A percentile compares a stretch with the other conserved stretches of the same genome.
phyloP scores from a whole-genome alignment of 441 rosid genomes.

The Flueggea neowawraea region DNA sequence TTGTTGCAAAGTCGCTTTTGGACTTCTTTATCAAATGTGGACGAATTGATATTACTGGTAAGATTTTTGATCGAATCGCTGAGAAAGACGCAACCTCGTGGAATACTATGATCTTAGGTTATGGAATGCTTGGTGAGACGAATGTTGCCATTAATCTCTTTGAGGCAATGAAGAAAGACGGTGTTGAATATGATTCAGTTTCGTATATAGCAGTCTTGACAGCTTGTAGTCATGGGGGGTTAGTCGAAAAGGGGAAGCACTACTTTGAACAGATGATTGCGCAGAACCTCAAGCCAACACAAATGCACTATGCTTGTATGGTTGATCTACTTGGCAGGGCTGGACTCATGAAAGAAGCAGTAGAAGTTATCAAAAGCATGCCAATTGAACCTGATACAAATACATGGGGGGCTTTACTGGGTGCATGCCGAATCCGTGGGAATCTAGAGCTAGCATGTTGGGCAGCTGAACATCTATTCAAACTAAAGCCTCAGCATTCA shows the following conservation, averaged over 20 bases:
- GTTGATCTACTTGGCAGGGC: slow-evolving; percentile 84
- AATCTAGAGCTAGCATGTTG: slow-evolving; percentile 61
- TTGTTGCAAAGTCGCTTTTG: slow-evolving; percentile 51
- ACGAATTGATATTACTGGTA: slow-evolving; percentile 37
- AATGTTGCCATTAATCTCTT: slow-evolving; percentile 55
- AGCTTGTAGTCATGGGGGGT: slow-evolving; percentile 89
- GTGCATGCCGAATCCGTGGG: slow-evolving; percentile 71
- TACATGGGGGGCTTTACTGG: slow-evolving; percentile 87
- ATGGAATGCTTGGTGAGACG: slow-evolving; percentile 61
- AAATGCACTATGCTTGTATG: slow-evolving; percentile 88
- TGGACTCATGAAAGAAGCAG: slow-evolving; percentile 73
- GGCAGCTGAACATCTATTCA: slow-evolving; percentile 68
- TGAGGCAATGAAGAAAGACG: slow-evolving; percentile 50
- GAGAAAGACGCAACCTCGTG: slow-evolving; percentile 53
- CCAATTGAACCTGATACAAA: slow-evolving; percentile 65
- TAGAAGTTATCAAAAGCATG: slow-evolving; percentile 53
- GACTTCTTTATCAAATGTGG: slow-evolving; percentile 56
- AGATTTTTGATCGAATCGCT: slow-evolving; percentile 35
- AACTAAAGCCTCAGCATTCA: slow-evolving; percentile 70
- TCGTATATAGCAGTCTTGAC: slow-evolving; percentile 68
- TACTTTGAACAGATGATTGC: slow-evolving; percentile 66
- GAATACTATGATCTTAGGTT: slow-evolving; percentile 55
- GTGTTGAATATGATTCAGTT: slow-evolving; percentile 51
- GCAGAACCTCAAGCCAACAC: slow-evolving; percentile 42
- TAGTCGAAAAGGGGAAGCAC: slow-evolving; percentile 64